Evolutionary conservation across 768 basidiomycete genomes (phyloP).

Genomic region (Dacryopinax primogenitus): DNA sequence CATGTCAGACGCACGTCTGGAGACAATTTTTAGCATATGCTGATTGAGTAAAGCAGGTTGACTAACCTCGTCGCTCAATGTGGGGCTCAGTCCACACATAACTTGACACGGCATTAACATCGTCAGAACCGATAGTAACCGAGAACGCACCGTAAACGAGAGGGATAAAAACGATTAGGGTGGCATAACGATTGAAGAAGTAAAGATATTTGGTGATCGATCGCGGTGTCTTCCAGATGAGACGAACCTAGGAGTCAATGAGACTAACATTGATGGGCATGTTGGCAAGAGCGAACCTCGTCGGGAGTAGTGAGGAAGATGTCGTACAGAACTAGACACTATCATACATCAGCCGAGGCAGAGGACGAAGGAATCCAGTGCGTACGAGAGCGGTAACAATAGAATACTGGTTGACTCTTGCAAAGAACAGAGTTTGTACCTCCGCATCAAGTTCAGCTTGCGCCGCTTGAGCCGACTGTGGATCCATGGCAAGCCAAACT

Average conservation of each 20-base stretch:
- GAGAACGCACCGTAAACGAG: neutral
- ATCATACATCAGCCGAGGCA: no score
- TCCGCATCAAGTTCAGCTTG: no score
- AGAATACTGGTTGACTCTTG: no score
- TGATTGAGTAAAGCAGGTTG: no score
- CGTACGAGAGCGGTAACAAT: no score
- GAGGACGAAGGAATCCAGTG: no score
- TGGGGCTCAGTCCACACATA: neutral
- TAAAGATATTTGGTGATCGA: neutral
- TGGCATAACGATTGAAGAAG: neutral
- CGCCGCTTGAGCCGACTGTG: no score
- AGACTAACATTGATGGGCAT: neutral
- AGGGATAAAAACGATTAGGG: neutral
- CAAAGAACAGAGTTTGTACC: no score
- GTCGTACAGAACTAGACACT: no score
- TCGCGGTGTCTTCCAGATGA: neutral
- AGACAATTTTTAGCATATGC: no score
- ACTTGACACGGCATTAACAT: no score
- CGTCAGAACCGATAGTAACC: neutral
- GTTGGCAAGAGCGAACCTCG: neutral
- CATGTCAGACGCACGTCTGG: neutral
- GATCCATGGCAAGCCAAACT: no score
- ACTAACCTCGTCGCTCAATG: neutral
- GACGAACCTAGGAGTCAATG: neutral
- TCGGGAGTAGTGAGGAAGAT: neutral